Base-by-base conservation (phyloP, 2,329 filamentous ascomycete species). In the Aphanoascus verrucosus region DNA sequence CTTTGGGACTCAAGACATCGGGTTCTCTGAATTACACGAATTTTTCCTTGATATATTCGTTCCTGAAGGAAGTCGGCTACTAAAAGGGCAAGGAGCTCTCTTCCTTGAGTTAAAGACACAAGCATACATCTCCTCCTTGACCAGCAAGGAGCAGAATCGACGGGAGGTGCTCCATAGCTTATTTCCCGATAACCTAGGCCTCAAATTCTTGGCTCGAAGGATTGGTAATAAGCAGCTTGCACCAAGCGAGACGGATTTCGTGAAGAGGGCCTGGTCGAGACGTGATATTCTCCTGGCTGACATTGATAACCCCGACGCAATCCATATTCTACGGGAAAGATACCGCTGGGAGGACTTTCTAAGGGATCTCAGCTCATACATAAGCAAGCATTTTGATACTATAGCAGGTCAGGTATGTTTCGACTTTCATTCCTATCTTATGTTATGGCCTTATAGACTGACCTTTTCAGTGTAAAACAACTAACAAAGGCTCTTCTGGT, bases 61-160 rank as follows among this genome's bases (percentile, higher is more conserved):
- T 7, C 77, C 79, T 0, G 75, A 81, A 52, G 78, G 79, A 20
- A 74, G 74, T 37, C 72, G 77, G 9, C 64, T 85, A 19, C 66
- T 81, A 17, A 81, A 81, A 59, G 78, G 76, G 56, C 80, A 83
- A 60, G 79, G 78, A 1, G 74, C 77, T 12, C 68, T 85, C 23
- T 82, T 78, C 59, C 71, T 84, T 12, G 81, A 84, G 57, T 67
- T 85, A 15, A 85, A 85, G 66, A 84, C 82, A 1, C 82, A 84
- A 63, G 80, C 81, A 12, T 84, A 82, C 60, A 80, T 84, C 53
- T 80, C 79, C 3, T 77, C 78, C 3, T 72, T 81, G 61, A 76
- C 78, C 58, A 78, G 76, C 60, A 75, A 74, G 41, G 75, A 81
- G 52, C 74, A 73, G 28, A 71, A 73, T 1, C 75, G 76, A 47